Conservation (phyloP, 805 yeast genomes). For the Saccharomycodes ludwigii region DNA sequence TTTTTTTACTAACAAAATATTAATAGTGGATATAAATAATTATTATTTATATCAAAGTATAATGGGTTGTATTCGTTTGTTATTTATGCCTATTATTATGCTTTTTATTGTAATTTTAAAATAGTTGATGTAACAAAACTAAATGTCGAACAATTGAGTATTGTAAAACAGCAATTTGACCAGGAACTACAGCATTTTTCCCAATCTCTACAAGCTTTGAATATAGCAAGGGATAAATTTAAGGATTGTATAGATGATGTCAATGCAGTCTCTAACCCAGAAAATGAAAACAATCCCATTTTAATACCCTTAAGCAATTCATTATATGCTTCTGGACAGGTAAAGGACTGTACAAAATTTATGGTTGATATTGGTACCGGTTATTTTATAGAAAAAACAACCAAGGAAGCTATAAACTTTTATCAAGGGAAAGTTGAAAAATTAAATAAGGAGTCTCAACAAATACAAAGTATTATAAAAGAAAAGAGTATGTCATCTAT, state of each 20-base stretch:
- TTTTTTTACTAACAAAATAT: too few species aligned
- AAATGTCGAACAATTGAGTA: slow-evolving; percentile 72
- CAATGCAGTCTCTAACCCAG: slow-evolving; percentile 32
- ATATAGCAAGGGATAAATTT: slow-evolving; percentile 71
- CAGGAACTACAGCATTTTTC: slow-evolving; percentile 79
- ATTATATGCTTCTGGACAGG: slow-evolving; percentile 76
- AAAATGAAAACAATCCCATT: slow-evolving; percentile 37
- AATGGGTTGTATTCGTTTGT: too few species aligned
- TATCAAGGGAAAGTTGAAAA: slow-evolving; percentile 66
- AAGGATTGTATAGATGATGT: slow-evolving; percentile 69
- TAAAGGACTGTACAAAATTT: slow-evolving; percentile 51
- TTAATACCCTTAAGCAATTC: slow-evolving; percentile 85
- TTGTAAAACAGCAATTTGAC: slow-evolving; percentile 72
- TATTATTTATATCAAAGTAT: too few species aligned
- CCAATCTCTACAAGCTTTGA: slow-evolving; percentile 71
- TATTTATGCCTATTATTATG: too few species aligned
- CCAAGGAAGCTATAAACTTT: slow-evolving; percentile 53
- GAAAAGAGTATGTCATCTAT: slow-evolving; percentile 46
- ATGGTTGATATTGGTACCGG: slow-evolving; percentile 96
- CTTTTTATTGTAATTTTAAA: too few species aligned
- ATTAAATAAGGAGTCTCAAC: slow-evolving; percentile 57
- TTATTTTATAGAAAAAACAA: slow-evolving; percentile 73
- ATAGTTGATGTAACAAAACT: slow-evolving; percentile 57
- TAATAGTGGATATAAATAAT: too few species aligned
- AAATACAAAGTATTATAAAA: slow-evolving; percentile 60